Conservation (phyloP, 768 basidiomycete species). For the Tylopilus rubrobrunneus region DNA sequence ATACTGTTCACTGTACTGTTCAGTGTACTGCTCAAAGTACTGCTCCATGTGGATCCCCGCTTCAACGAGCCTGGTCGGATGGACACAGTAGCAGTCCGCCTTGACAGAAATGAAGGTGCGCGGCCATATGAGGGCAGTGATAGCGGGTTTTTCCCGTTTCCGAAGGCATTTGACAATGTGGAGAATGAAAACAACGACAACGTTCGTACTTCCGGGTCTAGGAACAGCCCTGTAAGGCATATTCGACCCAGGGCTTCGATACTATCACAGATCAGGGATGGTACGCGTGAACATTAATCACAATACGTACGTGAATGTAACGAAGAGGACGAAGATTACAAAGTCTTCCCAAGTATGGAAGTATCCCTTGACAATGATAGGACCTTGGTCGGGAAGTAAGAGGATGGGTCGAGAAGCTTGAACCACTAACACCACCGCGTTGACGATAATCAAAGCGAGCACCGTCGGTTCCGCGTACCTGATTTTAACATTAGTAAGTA, state of each 20-base stretch:
- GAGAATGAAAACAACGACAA: slow-evolving; percentile 44
- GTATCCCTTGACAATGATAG: slow-evolving; percentile 61
- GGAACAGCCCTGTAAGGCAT: slow-evolving; percentile 83
- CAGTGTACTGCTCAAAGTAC: too few species aligned
- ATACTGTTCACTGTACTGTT: too few species aligned
- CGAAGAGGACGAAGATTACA: slow-evolving; percentile 74
- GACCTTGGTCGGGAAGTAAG: slow-evolving; percentile 39
- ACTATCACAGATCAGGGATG: slow-evolving; percentile 34
- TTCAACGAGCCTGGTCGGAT: too few species aligned
- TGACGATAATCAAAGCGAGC: slow-evolving; percentile 75
- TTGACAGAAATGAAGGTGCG: too few species aligned
- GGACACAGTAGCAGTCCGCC: too few species aligned
- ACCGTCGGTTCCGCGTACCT: slow-evolving; percentile 88
- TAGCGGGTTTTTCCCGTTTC: slow-evolving; percentile 38
- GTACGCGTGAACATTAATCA: slow-evolving; percentile 24
- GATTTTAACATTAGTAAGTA: not conserved
- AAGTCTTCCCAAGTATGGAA: slow-evolving; percentile 90
- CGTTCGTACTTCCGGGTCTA: slow-evolving; percentile 73
- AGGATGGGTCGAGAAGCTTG: slow-evolving; percentile 67
- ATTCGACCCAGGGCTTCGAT: slow-evolving; percentile 86
- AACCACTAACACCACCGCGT: slow-evolving; percentile 76
- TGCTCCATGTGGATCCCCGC: too few species aligned
- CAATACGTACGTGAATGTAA: slow-evolving; percentile 67
- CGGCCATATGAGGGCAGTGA: too few species aligned
- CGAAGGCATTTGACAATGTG: slow-evolving; percentile 36